Evolutionary conservation across 164 flowering plant species (phyloP), one percentile per base, ranked within the genome.

Genomic region (Tetracentron sinense): DNA sequence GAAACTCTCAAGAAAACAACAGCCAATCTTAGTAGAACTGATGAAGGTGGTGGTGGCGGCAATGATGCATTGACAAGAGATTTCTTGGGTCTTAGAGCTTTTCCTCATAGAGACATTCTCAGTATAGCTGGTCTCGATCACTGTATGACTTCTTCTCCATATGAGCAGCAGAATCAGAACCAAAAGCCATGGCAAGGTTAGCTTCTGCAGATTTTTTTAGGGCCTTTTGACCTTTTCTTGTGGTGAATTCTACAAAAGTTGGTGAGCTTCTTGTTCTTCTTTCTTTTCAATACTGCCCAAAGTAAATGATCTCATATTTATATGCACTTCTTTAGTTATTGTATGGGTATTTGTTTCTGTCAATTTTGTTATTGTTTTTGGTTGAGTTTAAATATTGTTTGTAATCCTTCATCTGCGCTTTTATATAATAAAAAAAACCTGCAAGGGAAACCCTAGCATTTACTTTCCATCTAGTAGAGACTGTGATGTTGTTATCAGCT

Each of bases 31-130:
- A 16, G 33, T 4, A 65, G 70, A 65, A 65, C 54, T 54, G 65
- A 63, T 16, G 72, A 64, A 35, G 58, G 69, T 42, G 58, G 62
- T 51, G 61, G 70, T 19, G 71, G 67, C 11, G 77, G 69, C 1
- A 64, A 70, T 50, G 86, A 90, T 6, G 89, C 83, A 2, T 62
- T 85, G 80, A 91, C 95, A 0, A 85, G 97, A 71, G 97, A 90
- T 70, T 90, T 90, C 76, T 81, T 88, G 79, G 92, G 97, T 19
- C 75, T 90, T 7, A 86, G 84, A 64, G 69, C 89, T 14, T 77
- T 88, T 33, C 81, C 91, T 56, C 85, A 82, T 30, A 78, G 78
- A 68, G 90, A 90, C 6, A 74, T 87, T 66, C 70, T 83, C 58
- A 84, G 70, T 52, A 77, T 83, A 50, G 78, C 88, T 58, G 86